Evolutionary conservation across 2,329 filamentous ascomycete genomes (phyloP).

Genomic region (Fusarium poae): DNA sequence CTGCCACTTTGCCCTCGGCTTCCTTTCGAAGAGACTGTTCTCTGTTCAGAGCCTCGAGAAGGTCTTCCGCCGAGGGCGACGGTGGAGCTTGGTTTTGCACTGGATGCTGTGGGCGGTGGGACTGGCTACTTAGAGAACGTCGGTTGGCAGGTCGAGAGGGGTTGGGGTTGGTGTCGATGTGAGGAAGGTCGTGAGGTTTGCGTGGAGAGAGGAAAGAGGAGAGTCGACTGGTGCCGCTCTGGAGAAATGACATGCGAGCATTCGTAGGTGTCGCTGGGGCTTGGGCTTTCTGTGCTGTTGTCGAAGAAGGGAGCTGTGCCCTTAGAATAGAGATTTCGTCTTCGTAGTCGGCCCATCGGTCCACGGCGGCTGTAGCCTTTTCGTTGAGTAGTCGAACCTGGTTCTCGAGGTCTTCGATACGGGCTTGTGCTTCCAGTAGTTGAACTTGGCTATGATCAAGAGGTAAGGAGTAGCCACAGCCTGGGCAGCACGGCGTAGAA

Average conservation of each 20-base stretch:
- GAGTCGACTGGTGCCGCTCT: conserved; percentile 59
- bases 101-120: conserved; percentile 24
- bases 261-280: conserved; percentile 47
- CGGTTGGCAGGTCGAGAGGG: conserved; percentile 28
- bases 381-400: conserved; percentile 78
- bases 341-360: conserved; percentile 82
- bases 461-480: conserved; percentile 62
- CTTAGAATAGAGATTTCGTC: conserved; percentile 77
- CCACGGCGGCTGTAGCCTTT: conserved; percentile 74
- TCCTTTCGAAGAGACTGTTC: conserved; percentile 76
- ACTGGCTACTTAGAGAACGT: conserved; percentile 39
- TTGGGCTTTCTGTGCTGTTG: conserved; percentile 25
- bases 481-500: conserved; percentile 60
- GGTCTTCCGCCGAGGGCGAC: conserved; percentile 58
- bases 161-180: conserved; percentile 38
- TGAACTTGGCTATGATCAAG: conserved; percentile 56
- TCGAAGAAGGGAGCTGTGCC: conserved; percentile 51
- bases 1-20: conserved; percentile 75
- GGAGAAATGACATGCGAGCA: conserved; percentile 60
- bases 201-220: conserved; percentile 62
- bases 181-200: conserved; percentile 58
- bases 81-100: conserved; percentile 23
- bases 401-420: conserved; percentile 76
- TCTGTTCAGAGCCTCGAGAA: conserved; percentile 73
- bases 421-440: conserved; percentile 67